Base-by-base conservation (phyloP, 345 rosid species). In the Eutrema heterophyllum region DNA sequence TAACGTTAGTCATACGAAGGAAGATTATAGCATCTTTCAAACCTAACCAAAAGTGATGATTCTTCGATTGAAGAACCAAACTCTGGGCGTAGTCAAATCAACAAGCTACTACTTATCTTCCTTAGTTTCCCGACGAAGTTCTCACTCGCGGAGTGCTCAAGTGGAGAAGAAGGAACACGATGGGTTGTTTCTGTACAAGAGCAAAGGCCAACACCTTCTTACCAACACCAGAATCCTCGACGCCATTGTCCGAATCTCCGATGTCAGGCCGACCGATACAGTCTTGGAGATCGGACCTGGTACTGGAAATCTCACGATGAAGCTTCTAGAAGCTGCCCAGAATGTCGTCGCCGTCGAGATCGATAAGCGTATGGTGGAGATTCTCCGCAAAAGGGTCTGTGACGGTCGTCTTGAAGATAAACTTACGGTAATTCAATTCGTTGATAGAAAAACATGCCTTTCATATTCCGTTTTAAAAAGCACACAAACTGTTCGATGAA, bases 181-280 rank as follows among this genome's bases (percentile, higher is more conserved):
- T 1, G 48, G 81, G 16, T 55, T 92, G 55, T 78, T 52, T 67
- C 81, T 93, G 16, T 50, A 78, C 62, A 93, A 93, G 78, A 87
- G 93, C 87, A 92, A 85, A 78, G 99, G 97, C 35, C 99, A 95
- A 55, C 99, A 95, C 70, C 83, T 92, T 30, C 99, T 95, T 72
- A 88, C 92, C 46, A 95, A 95, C 65, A 86, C 81, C 3, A 80
- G 93, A 45, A 75, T 95, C 65, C 86, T 94, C 26, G 93, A 92
- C 80, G 36, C 84, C 44, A 88, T 95, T 57, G 93, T 92, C 49
- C 77, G 84, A 33, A 80, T 67, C 74, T 88, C 97, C 2, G 67
- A 77, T 12, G 44, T 89, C 33, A 75, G 74, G 30, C 83, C 87
- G 3, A 72, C 80, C 0, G 97, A 95, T 64, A 88, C 90, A 0